These are phyloP conservation scores for Suillus occidentalis DNA, from an alignment of 768 basidiomycete genomes.

Conservation along the genomic window DNA sequence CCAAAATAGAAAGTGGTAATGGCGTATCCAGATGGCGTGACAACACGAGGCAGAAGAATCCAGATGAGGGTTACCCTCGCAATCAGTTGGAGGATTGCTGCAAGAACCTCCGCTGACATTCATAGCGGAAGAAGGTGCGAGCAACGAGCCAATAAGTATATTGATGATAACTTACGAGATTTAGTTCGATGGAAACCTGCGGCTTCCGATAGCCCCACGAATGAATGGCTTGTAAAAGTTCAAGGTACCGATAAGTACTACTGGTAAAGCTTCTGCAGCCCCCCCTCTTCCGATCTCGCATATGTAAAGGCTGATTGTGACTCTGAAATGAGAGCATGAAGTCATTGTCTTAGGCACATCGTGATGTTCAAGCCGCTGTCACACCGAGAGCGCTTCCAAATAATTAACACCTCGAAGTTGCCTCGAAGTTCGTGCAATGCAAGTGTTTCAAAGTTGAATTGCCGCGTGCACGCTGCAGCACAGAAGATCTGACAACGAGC, in stretches of 20 bases:
- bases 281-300: neutral
- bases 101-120: conserved; percentile 1
- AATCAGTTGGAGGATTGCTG: conserved; percentile 4
- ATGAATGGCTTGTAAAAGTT: neutral
- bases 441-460: neutral
- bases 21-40: neutral
- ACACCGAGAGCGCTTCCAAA: neutral
- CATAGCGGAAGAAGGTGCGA: conserved; percentile 4
- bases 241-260: conserved; percentile 3
- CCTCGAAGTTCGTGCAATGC: neutral
- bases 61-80: neutral
- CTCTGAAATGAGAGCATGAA: conserved; percentile 2
- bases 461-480: conserved; percentile 1
- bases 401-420: neutral
- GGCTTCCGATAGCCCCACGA: neutral
- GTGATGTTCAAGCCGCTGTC: neutral
- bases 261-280: conserved; percentile 5
- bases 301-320: neutral
- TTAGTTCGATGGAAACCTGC: neutral
- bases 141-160: neutral
- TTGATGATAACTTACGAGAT: neutral
- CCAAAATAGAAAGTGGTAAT: neutral
- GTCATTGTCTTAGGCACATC: conserved; percentile 2
- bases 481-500: neutral
- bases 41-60: neutral